Evolutionary conservation across 2,329 filamentous ascomycete species (phyloP).

Genomic region (Trichophyton mentagrophytes): DNA sequence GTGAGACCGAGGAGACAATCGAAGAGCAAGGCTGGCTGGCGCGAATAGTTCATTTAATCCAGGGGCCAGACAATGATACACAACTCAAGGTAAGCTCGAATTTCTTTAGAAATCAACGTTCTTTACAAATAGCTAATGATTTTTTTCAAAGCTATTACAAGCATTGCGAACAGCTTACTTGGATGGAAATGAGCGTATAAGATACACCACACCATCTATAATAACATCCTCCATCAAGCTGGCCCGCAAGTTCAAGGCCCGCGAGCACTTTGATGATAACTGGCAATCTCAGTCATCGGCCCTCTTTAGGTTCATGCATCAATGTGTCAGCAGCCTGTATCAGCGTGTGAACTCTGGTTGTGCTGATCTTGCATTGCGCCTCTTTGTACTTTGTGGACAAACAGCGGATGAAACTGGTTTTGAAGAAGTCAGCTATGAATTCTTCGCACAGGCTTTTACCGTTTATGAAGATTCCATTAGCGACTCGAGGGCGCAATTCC

Average conservation of each 20-base stretch:
- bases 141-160: constrained; percentile 55
- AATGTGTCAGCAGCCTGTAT: constrained; percentile 73
- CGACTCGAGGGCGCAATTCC: constrained; percentile 92
- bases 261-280: constrained; percentile 74
- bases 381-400: constrained; percentile 87
- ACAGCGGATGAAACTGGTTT: constrained; percentile 83
- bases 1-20: constrained; percentile 91
- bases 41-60: constrained; percentile 75
- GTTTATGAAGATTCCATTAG: constrained; percentile 95
- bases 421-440: constrained; percentile 95
- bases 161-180: constrained; percentile 72
- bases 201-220: constrained; percentile 86
- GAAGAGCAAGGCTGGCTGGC: constrained; percentile 98
- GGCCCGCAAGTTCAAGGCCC: constrained; percentile 72
- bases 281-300: constrained; percentile 63
- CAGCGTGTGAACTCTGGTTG: constrained; percentile 69
- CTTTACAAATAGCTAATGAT: constrained; percentile 14
- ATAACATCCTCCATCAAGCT: constrained; percentile 84
- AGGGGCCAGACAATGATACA: constrained; percentile 74
- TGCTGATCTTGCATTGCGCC: constrained; percentile 73
- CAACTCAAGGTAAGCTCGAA: constrained; percentile 56
- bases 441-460: constrained; percentile 95
- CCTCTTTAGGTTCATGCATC: constrained; percentile 92
- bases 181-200: constrained; percentile 88
- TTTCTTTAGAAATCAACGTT: background rate